Evolutionary conservation across 768 basidiomycete species (phyloP), one percentile per base, ranked within the genome.

Genomic region (Phaffia australis): DNA sequence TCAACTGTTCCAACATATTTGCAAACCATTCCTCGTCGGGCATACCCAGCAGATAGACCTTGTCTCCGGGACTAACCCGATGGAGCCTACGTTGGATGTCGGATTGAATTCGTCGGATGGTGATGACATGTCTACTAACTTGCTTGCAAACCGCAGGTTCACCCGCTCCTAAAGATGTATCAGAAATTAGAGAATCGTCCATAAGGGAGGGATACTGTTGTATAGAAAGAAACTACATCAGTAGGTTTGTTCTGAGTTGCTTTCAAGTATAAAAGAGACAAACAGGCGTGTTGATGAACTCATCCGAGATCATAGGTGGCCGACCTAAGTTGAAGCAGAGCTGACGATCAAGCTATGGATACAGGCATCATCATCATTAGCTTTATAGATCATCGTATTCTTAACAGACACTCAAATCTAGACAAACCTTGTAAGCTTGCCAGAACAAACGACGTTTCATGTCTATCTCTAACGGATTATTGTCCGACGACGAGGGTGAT

Each of bases 251-350:
- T 23, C 51, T 18, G 30, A 18, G 35, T 11, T 48, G 21, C 49
- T 30, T 47, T 21, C 3, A 7, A 27, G 46, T 15, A 29, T 27
- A 25, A 29, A 16, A 23, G 21, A 3, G 42, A 71, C 73, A 67
- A 59, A 76, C 74, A 1, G 76, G 72, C 32, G 74, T 73, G 67
- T 74, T 74, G 70, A 77, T 75, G 67, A 75, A 77, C 11, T 74
- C 76, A 68, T 77, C 76, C 1, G 76, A 73, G 14, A 77, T 76
- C 63, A 72, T 73, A 0, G 75, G 76, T 27, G 76, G 76, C 62
- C 76, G 60, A 15, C 76, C 76, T 7, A 77, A 69, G 11, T 73
- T 70, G 23, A 73, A 73, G 52, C 72, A 73, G 42, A 77, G 64
- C 47, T 76, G 69, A 18, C 76, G 69, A 60, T 77, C 76, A 69